Evolutionary conservation across 225 moss, liverwort and hornwort genomes (phyloP).

Genomic region (Sphagnum tenellum): DNA sequence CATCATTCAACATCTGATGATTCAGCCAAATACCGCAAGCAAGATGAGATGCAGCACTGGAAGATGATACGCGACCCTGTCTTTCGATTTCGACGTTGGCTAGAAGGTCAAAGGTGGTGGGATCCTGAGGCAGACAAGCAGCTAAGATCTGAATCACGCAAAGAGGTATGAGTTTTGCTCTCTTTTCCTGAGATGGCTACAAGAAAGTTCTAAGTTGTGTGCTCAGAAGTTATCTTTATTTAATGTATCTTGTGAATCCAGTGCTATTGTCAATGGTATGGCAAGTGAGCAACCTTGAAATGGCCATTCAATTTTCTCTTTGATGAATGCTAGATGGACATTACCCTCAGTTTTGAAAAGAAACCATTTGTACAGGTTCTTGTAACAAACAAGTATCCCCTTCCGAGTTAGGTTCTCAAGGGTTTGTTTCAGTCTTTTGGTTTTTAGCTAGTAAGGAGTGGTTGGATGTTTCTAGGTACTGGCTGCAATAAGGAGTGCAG

Average conservation of each 20-base stretch:
- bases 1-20: slow-evolving; percentile 99
- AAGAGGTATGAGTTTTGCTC: slow-evolving; percentile 18
- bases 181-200: neutral
- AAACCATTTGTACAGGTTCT: too few species aligned
- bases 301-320: too few species aligned
- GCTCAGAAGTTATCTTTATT: too few species aligned
- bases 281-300: too few species aligned
- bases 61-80: slow-evolving; percentile 80
- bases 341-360: too few species aligned
- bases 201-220: neutral
- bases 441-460: too few species aligned
- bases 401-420: too few species aligned
- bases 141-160: slow-evolving; percentile 37
- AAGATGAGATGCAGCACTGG: slow-evolving; percentile 91
- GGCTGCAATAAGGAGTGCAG: slow-evolving; percentile 67
- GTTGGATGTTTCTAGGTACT: slow-evolving; percentile 50
- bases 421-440: too few species aligned
- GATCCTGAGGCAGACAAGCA: slow-evolving; percentile 37
- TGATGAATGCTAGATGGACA: too few species aligned
- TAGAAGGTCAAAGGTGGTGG: slow-evolving; percentile 82
- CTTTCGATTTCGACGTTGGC: slow-evolving; percentile 67
- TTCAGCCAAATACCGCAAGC: slow-evolving; percentile 83
- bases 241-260: too few species aligned
- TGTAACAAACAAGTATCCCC: too few species aligned
- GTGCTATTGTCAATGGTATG: too few species aligned